A percentile compares a stretch with the other conserved stretches of the same genome.
Conservation (phyloP, 768 basidiomycete genomes). For the Lyophyllum atratum region DNA sequence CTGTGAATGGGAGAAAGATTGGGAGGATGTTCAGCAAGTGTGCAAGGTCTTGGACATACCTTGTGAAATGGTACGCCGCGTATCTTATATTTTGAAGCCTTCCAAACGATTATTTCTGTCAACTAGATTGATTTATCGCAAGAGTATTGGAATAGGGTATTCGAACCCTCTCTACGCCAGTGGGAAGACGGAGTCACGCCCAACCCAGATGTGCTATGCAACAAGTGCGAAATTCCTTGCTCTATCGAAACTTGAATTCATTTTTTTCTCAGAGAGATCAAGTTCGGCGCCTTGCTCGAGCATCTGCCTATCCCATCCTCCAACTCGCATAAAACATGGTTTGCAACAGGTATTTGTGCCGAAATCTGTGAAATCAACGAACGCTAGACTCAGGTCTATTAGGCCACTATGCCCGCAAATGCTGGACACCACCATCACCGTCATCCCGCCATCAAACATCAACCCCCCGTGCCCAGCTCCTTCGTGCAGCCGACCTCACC, state of each 20-base stretch:
- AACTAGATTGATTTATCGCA: conserved; percentile 79
- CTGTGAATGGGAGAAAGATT: conserved; percentile 96
- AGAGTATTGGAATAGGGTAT: conserved; percentile 91
- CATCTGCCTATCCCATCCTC: conserved; percentile 40
- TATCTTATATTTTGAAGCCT: not conserved
- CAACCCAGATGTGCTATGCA: conserved; percentile 94
- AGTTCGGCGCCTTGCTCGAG: conserved; percentile 84
- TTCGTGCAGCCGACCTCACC: conserved; percentile 52
- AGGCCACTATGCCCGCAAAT: conserved; percentile 88
- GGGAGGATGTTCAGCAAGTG: conserved; percentile 85
- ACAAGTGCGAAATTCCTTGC: conserved; percentile 48
- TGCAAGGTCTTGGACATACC: conserved; percentile 74
- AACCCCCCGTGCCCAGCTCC: conserved; percentile 47
- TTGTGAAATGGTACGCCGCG: conserved; percentile 61
- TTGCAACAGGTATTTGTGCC: conserved; percentile 77
- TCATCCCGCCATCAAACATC: not conserved
- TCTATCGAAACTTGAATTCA: not conserved
- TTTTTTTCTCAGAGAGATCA: conserved; percentile 66
- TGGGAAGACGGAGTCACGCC: conserved; percentile 86
- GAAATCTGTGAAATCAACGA: not conserved
- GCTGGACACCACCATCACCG: conserved; percentile 36
- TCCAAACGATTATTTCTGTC: conserved; percentile 2
- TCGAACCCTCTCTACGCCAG: conserved; percentile 76
- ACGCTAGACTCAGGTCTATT: not conserved
- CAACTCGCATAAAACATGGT: conserved; percentile 47